These are phyloP conservation scores for Pseudevernia furfuracea DNA, from an alignment of 495 filamentous ascomycete species.

Conservation along the genomic window DNA sequence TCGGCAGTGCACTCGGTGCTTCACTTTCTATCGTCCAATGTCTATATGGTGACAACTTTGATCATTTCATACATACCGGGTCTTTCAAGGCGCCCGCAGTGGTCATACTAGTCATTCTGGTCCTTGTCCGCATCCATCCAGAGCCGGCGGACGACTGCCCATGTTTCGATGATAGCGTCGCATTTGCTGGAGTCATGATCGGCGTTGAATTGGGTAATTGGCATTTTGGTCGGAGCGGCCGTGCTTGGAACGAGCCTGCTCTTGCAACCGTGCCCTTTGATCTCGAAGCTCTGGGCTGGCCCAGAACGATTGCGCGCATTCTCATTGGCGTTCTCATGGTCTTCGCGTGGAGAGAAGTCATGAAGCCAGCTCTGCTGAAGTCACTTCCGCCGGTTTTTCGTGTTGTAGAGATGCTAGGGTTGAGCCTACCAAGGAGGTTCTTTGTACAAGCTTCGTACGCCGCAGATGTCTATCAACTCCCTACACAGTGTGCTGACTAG, in stretches of 20 bases:
- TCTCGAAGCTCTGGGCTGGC: conserved; percentile 53
- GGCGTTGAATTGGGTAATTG: conserved; percentile 73
- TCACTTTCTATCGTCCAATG: conserved; percentile 62
- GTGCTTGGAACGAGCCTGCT: conserved; percentile 50
- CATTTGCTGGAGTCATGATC: conserved; percentile 82
- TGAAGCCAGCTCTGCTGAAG: conserved; percentile 73
- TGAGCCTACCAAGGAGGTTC: conserved; percentile 74
- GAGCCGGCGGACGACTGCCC: conserved; percentile 96
- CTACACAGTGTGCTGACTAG: conserved; percentile 10
- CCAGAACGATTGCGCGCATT: conserved; percentile 54
- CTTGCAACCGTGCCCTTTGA: conserved; percentile 59
- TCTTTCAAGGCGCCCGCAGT: conserved; percentile 50
- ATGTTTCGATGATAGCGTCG: conserved; percentile 93
- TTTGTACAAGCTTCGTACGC: conserved; percentile 77
- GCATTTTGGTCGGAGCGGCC: conserved; percentile 57
- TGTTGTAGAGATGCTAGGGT: conserved; percentile 67
- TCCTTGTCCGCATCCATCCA: conserved; percentile 81
- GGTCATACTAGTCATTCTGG: conserved; percentile 55
- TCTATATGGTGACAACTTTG: conserved; percentile 57
- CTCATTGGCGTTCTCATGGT: conserved; percentile 72
- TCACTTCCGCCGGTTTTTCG: conserved; percentile 80
- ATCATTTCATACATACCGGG: conserved; percentile 55
- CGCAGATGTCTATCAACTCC: neutral
- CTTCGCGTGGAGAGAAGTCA: conserved; percentile 80
- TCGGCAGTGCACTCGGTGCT: conserved; percentile 70